Base-by-base conservation (phyloP, 805 yeast genomes). In the Candida loeiensis region DNA sequence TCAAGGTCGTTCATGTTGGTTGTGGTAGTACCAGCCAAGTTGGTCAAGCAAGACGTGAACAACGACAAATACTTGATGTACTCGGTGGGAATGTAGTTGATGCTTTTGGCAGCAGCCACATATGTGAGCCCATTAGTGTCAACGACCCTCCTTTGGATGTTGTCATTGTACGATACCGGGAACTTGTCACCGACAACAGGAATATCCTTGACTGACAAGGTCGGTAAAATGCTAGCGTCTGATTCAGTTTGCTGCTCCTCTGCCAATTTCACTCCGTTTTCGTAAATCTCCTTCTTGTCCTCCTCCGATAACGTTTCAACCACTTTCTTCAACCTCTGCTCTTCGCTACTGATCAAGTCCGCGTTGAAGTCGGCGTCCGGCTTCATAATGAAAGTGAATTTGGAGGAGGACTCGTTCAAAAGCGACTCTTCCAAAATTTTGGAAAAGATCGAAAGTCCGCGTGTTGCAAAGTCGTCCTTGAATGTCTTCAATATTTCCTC, bases 111-210 rank as follows among this genome's bases (percentile, higher is more conserved):
- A n/a, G 85, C 82, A 33, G 82, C 73, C 45, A 82, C 69, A 56
- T 91, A 93, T 0, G 90, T 75, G 34, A 93, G 65, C 1, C 96
- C 97, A 55, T 87, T 87, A 1, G 95, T 80, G 45, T 77, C 82
- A 1, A 82, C 77, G n/a, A 74, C 57, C 46, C 86, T 66, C 50
- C 72, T 71, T 48, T 69, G 66, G 47, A 64, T 42, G 45, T 61
- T 31, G 7, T 55, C 50, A 38, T 59, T 47, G 46, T 61, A 53
- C 3, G 52, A 34, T 6, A 66, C 40, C 3, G 62, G 58, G 41
- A 58, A 53, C 37, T 51, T 48, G 9, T 72, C 74, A 1, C 82
- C 81, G 11, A 56, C 57, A 43, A 76, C 69, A 26, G 85, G 74
- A 39, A 93, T 91, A 59, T 93, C 99, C 3, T 63, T 57, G 11